A percentile compares a stretch with the other conserved stretches of the same genome.
These are phyloP conservation scores for Elasticomyces elasticus DNA, from an alignment of 495 filamentous ascomycete genomes.

Conservation along the genomic window DNA sequence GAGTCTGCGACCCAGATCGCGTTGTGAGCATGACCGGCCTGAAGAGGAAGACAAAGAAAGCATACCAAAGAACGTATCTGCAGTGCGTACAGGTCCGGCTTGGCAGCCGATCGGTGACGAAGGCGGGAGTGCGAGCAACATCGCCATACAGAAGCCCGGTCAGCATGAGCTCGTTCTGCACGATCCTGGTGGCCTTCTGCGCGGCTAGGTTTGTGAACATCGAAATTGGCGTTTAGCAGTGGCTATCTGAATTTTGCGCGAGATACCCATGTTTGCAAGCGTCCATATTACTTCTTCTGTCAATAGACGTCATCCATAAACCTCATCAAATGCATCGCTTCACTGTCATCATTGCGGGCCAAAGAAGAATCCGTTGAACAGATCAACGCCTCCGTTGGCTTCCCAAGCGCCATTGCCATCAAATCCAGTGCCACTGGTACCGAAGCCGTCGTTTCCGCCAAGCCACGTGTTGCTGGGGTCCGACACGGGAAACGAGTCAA, in stretches of 20 bases:
- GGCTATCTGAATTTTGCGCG: background rate
- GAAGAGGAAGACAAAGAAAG: no score
- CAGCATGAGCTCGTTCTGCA: background rate
- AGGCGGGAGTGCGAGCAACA: background rate
- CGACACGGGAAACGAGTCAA: constrained; percentile 25
- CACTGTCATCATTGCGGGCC: no score
- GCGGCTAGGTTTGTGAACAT: background rate
- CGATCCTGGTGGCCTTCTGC: constrained; percentile 3
- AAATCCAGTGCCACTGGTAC: constrained; percentile 40
- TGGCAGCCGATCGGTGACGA: background rate
- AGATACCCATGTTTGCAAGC: background rate
- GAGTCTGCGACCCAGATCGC: no score
- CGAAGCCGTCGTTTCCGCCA: constrained; percentile 48
- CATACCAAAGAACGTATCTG: no score
- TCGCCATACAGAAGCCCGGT: background rate
- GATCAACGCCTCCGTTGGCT: constrained; percentile 68
- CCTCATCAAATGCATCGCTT: no score
- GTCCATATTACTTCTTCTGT: no score
- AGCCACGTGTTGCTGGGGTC: constrained; percentile 4
- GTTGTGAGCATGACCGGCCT: no score
- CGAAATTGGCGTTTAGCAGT: no score
- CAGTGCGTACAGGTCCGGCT: background rate
- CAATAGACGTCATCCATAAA: no score
- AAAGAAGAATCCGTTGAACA: constrained; percentile 90
- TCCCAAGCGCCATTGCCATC: constrained; percentile 65